Conservation (phyloP, 179 eudicot species). For the Amaranthus tricolor region DNA sequence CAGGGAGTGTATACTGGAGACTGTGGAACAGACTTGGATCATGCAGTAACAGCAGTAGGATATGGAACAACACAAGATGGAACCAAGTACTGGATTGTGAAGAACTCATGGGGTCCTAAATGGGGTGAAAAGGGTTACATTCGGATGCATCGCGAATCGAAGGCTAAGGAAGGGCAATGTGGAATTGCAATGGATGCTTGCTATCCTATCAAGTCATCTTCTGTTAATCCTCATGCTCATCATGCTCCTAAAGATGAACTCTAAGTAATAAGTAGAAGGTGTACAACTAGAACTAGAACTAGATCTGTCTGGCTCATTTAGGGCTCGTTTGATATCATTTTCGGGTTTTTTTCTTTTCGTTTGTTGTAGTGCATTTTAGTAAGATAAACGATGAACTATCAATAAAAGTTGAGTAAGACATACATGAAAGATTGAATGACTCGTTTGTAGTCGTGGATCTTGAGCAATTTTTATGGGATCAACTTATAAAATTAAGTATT, state of each 20-base stretch:
- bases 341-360: background rate
- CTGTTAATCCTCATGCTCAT: conserved; percentile 18
- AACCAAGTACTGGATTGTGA: conserved; percentile 53
- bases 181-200: conserved; percentile 57
- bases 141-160: conserved; percentile 37
- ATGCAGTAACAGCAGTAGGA: conserved; percentile 49
- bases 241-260: conserved; percentile 23
- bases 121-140: conserved; percentile 65
- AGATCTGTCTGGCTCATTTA: background rate
- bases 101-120: conserved; percentile 53
- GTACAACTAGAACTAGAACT: conserved; percentile 12
- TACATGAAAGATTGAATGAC: background rate
- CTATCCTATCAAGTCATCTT: conserved; percentile 37
- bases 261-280: conserved; percentile 11
- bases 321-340: background rate
- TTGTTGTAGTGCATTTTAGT: background rate
- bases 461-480: too few species aligned
- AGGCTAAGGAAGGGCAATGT: conserved; percentile 37
- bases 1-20: conserved; percentile 46
- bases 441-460: too few species aligned
- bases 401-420: background rate
- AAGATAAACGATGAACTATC: background rate
- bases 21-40: conserved; percentile 48
- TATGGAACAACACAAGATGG: conserved; percentile 45
- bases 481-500: too few species aligned